Evolutionary conservation across 306 rosid genomes (phyloP).

Genomic region (Fragaria nilgerrensis): DNA sequence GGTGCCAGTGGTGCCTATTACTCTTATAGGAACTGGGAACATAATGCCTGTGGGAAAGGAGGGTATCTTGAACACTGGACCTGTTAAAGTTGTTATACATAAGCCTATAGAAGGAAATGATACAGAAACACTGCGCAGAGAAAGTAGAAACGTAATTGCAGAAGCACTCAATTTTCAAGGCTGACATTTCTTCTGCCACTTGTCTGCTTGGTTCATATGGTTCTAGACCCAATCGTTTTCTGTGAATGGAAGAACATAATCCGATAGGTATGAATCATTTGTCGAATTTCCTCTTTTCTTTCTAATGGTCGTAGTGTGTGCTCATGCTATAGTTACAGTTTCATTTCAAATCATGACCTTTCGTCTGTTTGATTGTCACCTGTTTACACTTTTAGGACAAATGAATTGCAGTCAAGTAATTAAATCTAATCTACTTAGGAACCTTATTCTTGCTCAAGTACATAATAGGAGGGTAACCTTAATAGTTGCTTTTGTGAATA

Average conservation of each 20-base stretch:
- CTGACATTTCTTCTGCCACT: slow-evolving; percentile 27
- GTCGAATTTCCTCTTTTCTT: background rate
- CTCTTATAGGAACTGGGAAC: slow-evolving; percentile 82
- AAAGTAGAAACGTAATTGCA: slow-evolving; percentile 66
- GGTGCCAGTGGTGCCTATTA: slow-evolving; percentile 83
- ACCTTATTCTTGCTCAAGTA: background rate
- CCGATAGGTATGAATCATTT: slow-evolving; percentile 8
- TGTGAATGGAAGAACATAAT: background rate
- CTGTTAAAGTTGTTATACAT: slow-evolving; percentile 75
- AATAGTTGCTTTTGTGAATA: background rate
- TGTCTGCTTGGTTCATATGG: slow-evolving; percentile 23
- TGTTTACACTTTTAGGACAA: background rate
- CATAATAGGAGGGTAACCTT: background rate
- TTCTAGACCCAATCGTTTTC: slow-evolving; percentile 13
- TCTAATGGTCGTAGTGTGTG: background rate
- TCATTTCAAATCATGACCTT: background rate
- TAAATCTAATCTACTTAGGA: background rate
- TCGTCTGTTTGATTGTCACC: background rate
- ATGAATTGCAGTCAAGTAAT: background rate
- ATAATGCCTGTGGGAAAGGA: slow-evolving; percentile 95
- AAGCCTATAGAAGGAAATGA: slow-evolving; percentile 63
- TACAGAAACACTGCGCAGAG: slow-evolving; percentile 52
- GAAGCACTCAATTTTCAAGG: slow-evolving; percentile 44
- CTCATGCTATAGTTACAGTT: background rate
- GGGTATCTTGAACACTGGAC: slow-evolving; percentile 62